Base-by-base conservation (phyloP, 2,329 filamentous ascomycete species). In the Cladophialophora yegresii region DNA sequence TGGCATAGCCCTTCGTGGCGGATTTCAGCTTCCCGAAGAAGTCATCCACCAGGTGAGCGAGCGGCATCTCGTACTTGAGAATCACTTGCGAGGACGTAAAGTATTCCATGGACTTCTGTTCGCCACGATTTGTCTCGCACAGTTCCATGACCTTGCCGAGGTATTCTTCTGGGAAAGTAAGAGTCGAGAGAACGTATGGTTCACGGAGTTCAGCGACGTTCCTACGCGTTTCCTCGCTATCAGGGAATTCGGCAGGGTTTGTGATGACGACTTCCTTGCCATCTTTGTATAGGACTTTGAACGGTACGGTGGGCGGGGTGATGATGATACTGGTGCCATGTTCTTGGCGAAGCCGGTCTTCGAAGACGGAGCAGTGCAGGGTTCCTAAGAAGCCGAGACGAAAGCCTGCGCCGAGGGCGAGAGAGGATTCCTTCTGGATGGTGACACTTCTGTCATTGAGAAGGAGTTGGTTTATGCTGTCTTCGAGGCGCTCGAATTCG, bases 1-100 rank as follows among this genome's bases (percentile, higher is more conserved):
- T 95, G 0, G 95, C 95, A 72, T 99, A 99, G 10, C 95, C 95
- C 76, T 96, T 97, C 60, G 93, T 97, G 0, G 87, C 85, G 43
- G 92, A 91, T 77, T 99, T 99, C 59, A 99, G 83, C 77, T 96
- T 97, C 58, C 95, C 95, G 75, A 99, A 99, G 74, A 99, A 89
- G 77, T 99, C 95, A 71, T 98, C 95, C 0, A 99, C 95, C 3
- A 99, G 82, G 60, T 96, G 91, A 1, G 92, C 87, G 0, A 96
- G 84, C 0, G 95, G 95, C 1, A 99, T 79, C 58, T 93, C 87
- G 75, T 99, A 99, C 72, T 93, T 93, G 36, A 99, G 81, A 67
- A 99, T 98, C 63, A 98, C 93, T 77, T 99, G 95, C 0, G 89
- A 91, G 1, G 90, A 83, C 12, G 92, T 92, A 78, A 98, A 97